phyloP scores from a whole-genome alignment of 192 early-diverging fungal genomes.

The Coemansia sp. region DNA sequence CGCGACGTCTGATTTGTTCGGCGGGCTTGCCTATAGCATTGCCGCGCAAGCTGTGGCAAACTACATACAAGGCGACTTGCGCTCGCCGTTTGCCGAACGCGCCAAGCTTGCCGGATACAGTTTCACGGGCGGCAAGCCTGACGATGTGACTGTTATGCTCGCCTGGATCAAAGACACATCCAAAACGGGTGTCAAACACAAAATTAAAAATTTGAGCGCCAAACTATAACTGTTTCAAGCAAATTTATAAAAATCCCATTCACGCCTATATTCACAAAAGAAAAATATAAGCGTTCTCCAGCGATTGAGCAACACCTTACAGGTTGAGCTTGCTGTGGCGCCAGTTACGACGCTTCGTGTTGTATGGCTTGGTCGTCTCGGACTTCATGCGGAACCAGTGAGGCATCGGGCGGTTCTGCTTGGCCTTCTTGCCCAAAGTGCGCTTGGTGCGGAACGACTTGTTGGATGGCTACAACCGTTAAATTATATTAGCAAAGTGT shows the following conservation, averaged over 20 bases:
- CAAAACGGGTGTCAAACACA: slow-evolving; percentile 18
- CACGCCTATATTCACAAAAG: not conserved
- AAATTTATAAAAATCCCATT: not conserved
- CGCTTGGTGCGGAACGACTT: slow-evolving; percentile 98
- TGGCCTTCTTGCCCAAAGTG: slow-evolving; percentile 96
- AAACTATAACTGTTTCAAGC: slow-evolving; percentile 28
- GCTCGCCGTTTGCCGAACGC: slow-evolving; percentile 54
- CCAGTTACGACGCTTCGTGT: slow-evolving; percentile 99
- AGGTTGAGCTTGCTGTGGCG: slow-evolving; percentile 97
- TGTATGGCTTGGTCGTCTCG: slow-evolving; percentile 96
- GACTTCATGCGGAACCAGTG: slow-evolving; percentile 96
- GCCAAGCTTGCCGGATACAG: slow-evolving; percentile 49
- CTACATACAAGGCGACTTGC: slow-evolving; percentile 45
- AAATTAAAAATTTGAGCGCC: slow-evolving; percentile 14
- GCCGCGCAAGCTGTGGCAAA: slow-evolving; percentile 49
- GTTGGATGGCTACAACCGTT: slow-evolving; percentile 78
- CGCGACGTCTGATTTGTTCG: slow-evolving; percentile 35
- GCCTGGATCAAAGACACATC: slow-evolving; percentile 48
- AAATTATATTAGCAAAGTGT: too few relatives aligned
- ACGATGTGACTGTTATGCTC: slow-evolving; percentile 53
- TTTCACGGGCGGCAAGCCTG: slow-evolving; percentile 52
- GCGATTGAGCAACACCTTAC: slow-evolving; percentile 58
- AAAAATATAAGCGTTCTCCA: not conserved
- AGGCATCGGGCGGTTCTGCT: slow-evolving; percentile 98
- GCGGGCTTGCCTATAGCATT: slow-evolving; percentile 48